Conservation (phyloP, 176 grass and related monocot species). For the Triticum monococcum region DNA sequence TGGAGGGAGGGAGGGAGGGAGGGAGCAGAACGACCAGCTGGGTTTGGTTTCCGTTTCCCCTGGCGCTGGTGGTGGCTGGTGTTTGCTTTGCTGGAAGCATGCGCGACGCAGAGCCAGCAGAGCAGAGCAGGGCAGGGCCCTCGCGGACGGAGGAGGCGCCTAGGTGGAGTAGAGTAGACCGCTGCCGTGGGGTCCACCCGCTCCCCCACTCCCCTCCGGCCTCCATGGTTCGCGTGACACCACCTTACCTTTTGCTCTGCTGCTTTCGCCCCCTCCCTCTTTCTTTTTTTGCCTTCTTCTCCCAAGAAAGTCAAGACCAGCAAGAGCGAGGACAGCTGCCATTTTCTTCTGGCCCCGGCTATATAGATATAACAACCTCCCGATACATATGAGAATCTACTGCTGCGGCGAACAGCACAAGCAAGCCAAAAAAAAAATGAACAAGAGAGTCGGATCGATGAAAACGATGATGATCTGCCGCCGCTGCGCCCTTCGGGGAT, state of each 20-base stretch:
- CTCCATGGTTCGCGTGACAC: conserved; percentile 9
- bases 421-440: no score
- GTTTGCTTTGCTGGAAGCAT: conserved; percentile 38
- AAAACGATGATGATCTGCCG: no score
- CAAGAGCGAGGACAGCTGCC: no score
- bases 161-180: neutral
- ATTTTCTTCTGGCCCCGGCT: no score
- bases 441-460: no score
- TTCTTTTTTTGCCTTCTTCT: no score
- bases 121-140: neutral
- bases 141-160: neutral
- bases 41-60: neutral
- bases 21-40: neutral
- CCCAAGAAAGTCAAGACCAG: no score
- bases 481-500: no score
- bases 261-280: neutral
- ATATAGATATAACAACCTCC: no score
- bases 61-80: neutral
- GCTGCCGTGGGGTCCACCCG: neutral
- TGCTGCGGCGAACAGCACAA: no score
- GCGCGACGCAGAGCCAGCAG: conserved; percentile 11
- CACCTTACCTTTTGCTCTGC: neutral
- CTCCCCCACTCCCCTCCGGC: neutral
- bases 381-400: no score
- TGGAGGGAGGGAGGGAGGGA: neutral